phyloP scores from a whole-genome alignment of 1,284 basidiomycete genomes.

The Leccinum olivaceoglutinosum region DNA sequence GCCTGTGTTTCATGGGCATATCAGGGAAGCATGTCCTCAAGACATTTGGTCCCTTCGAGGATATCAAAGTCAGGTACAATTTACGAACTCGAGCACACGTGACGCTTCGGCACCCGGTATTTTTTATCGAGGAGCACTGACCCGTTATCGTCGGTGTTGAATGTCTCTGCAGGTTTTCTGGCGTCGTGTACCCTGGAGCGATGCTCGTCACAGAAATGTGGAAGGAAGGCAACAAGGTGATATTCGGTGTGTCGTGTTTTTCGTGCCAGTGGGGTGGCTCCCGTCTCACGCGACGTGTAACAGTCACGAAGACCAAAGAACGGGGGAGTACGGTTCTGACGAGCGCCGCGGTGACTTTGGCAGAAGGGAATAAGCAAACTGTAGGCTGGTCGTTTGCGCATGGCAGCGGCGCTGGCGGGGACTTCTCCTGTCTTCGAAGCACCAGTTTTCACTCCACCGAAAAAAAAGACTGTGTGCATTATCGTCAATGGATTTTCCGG shows the following conservation, averaged over 20 bases:
- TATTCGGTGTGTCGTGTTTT: slow-evolving; percentile 68
- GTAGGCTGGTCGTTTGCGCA: slow-evolving; percentile 29
- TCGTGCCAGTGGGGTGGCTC: neutral
- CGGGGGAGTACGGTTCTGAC: slow-evolving; percentile 63
- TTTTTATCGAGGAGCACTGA: slow-evolving; percentile 2
- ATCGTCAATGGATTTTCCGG: neutral
- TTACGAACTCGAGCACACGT: neutral
- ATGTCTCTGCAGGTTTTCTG: slow-evolving; percentile 59
- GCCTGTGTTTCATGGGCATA: slow-evolving; percentile 91
- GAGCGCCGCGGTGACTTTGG: slow-evolving; percentile 65
- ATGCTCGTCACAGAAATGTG: slow-evolving; percentile 95
- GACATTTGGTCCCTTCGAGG: slow-evolving; percentile 80
- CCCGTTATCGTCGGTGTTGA: neutral
- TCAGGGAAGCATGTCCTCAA: slow-evolving; percentile 92
- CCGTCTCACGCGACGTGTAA: neutral
- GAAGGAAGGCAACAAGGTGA: slow-evolving; percentile 90
- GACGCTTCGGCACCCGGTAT: neutral
- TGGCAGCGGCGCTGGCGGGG: neutral
- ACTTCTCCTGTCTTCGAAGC: neutral
- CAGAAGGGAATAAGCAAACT: slow-evolving; percentile 50
- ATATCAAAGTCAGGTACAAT: slow-evolving; percentile 93
- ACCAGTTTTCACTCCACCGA: neutral
- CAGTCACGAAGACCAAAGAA: slow-evolving; percentile 80
- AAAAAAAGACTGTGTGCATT: neutral
- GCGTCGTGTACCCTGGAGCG: slow-evolving; percentile 93